These are phyloP conservation scores for Saccharomyces hybrid DNA, from an alignment of 1,139 yeast genomes.

Conservation along the genomic window DNA sequence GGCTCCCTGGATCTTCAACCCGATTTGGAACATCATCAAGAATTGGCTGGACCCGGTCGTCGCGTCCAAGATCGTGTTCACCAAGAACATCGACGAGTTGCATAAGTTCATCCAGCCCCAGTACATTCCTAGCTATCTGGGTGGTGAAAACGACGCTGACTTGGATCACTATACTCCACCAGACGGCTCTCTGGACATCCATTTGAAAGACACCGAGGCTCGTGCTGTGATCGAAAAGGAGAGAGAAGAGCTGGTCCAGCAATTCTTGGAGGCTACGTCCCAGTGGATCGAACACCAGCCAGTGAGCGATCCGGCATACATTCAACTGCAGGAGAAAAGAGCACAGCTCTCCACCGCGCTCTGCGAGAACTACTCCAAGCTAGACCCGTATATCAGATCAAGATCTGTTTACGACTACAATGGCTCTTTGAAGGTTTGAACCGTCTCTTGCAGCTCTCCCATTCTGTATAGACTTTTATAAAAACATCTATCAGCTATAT, in stretches of 20 bases:
- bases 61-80: constrained; percentile 71
- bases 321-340: constrained; percentile 40
- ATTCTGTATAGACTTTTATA: too few species aligned
- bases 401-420: constrained; percentile 58
- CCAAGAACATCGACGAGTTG: constrained; percentile 54
- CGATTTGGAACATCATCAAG: constrained; percentile 78
- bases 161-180: constrained; percentile 23
- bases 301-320: constrained; percentile 36
- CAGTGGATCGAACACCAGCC: constrained; percentile 54
- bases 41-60: constrained; percentile 88
- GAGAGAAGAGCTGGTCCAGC: constrained; percentile 41
- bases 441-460: not conserved
- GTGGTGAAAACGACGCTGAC: constrained; percentile 57
- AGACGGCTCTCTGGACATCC: too few species aligned
- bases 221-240: constrained; percentile 38
- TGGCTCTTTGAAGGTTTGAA: constrained; percentile 29
- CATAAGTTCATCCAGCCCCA: constrained; percentile 47
- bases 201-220: too few species aligned
- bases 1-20: constrained; percentile 86
- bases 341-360: constrained; percentile 42
- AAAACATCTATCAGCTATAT: too few species aligned
- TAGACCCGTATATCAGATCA: constrained; percentile 69
- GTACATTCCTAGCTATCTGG: constrained; percentile 57
- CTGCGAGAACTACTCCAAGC: constrained; percentile 45
- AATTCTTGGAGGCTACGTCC: constrained; percentile 50